Conservation (phyloP, 1,284 basidiomycete species). For the Ustilago crameri region DNA sequence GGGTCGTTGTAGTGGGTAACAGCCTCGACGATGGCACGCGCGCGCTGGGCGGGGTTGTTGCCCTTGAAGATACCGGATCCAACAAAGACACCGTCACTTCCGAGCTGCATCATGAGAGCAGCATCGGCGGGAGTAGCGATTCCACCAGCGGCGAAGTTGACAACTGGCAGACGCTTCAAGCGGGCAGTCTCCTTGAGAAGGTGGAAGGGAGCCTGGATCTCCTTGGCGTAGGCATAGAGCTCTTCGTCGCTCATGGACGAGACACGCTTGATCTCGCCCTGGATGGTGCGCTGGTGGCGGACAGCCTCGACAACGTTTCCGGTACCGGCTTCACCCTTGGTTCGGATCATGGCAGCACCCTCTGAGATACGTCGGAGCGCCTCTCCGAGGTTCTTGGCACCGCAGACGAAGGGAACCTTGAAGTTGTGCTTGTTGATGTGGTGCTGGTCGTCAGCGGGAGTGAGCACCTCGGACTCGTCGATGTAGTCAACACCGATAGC, state of each 20-base stretch:
- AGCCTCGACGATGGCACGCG: constrained; percentile 96
- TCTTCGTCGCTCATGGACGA: constrained; percentile 89
- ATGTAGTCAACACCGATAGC: constrained; percentile 96
- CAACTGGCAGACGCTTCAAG: constrained; percentile 91
- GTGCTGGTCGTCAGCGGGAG: constrained; percentile 79
- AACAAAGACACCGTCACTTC: constrained; percentile 86
- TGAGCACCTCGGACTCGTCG: constrained; percentile 91
- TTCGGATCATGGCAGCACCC: constrained; percentile 73
- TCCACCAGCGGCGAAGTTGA: constrained; percentile 80
- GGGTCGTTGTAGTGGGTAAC: constrained; percentile 83
- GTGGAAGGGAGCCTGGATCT: constrained; percentile 91
- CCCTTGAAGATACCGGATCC: constrained; percentile 72
- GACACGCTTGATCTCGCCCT: constrained; percentile 84
- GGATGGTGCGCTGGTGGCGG: constrained; percentile 86
- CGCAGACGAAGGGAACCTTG: constrained; percentile 76
- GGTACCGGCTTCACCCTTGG: constrained; percentile 81
- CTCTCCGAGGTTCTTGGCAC: constrained; percentile 77
- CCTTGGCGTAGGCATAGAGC: constrained; percentile 92
- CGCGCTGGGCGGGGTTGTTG: constrained; percentile 91
- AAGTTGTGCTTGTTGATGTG: constrained; percentile 74
- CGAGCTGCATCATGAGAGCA: constrained; percentile 99
- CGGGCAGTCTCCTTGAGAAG: constrained; percentile 95
- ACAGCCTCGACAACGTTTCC: constrained; percentile 95
- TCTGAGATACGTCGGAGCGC: constrained; percentile 95
- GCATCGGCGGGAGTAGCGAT: constrained; percentile 97